Evolutionary conservation across 345 rosid species (phyloP), one percentile per base, ranked within the genome.

Genomic region (Laguncularia racemosa): DNA sequence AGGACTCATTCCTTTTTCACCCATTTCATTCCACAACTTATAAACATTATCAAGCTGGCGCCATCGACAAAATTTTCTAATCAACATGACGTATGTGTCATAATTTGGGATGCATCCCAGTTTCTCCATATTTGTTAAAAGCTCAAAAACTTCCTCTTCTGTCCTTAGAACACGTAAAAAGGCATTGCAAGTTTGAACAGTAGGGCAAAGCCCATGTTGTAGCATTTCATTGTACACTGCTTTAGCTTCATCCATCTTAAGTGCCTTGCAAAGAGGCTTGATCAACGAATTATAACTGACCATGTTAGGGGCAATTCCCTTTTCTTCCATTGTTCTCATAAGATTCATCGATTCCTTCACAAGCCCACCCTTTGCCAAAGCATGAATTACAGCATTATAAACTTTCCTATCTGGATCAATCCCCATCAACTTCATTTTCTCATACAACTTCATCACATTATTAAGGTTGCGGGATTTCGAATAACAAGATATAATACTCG

Each of bases 51-150:
- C 84, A 67, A 83, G 79, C 70, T 89, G 96, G 23, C 75, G 76
- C 96, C 99, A 85, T 60, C 91, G 71, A 67, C 91, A 86, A 62
- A 93, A 85, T 67, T 89, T 93, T 64, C 96, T 77, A 54, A 89
- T 85, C 78, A 93, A 62, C 91, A 85, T 85, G 64, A 85, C 79
- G 59, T 84, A 93, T 0, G 95, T 87, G 60, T 87, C 97, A 55
- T 66, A 76, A 51, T 71, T 68, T 50, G 96, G 97, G 4, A 66
- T 80, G 78, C 95, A 89, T 20, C 85, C 86, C 71, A 58, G 67
- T 53, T 76, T 71, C 57, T 75, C 83, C 97, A 93, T 89, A 51
- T 82, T 85, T 66, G 67, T 80, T 68, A 93, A 74, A 28, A 89
- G 80, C 59, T 77, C 88, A 70, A 86, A 86, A 21, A 78, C 83